Percentiles rank a stretch among this genome's conserved stretches.
Evolutionary conservation across 352 stramenopile species (phyloP).

Genomic region (Phytophthora pini): DNA sequence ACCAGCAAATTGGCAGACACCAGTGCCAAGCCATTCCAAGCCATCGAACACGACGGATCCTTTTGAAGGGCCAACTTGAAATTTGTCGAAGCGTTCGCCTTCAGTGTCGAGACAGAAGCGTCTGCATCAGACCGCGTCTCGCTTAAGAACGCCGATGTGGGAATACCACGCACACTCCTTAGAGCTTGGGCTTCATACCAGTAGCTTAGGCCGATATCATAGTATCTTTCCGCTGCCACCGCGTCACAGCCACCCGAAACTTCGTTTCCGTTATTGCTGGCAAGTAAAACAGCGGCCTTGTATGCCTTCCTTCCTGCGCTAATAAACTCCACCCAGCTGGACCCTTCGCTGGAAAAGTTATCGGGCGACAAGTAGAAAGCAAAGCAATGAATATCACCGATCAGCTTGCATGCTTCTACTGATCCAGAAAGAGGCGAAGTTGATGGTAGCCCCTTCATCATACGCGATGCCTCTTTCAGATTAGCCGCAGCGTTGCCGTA

Average conservation of each 20-base stretch:
- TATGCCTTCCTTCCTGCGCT: conserved; percentile 62
- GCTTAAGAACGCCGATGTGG: conserved; percentile 50
- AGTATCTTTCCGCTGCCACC: conserved; percentile 54
- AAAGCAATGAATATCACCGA: conserved; percentile 85
- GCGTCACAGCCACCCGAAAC: conserved; percentile 6
- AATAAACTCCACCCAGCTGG: conserved; percentile 74
- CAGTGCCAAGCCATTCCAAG: conserved; percentile 84
- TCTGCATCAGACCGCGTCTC: conserved; percentile 7
- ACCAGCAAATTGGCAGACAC: conserved; percentile 63
- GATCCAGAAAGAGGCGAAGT: conserved; percentile 35
- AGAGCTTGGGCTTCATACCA: conserved; percentile 81
- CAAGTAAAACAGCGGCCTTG: conserved; percentile 39
- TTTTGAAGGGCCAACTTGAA: conserved; percentile 58
- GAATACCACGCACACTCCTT: conserved; percentile 40
- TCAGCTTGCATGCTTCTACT: conserved; percentile 64
- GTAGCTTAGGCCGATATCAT: conserved; percentile 73
- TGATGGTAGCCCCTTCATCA: conserved; percentile 51
- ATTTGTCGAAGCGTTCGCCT: conserved; percentile 41
- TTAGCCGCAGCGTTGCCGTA: conserved; percentile 74
- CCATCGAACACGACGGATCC: conserved; percentile 55
- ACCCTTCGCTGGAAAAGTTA: conserved; percentile 52
- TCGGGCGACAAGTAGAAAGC: conserved; percentile 81
- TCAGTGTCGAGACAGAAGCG: conserved; percentile 30
- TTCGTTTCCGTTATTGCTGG: conserved; percentile 17
- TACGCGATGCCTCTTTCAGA: conserved; percentile 60